Percentiles rank a stretch among this genome's conserved stretches.
These are phyloP conservation scores for Neurospora sp. DNA, from an alignment of 495 filamentous ascomycete species.

Conservation along the genomic window DNA sequence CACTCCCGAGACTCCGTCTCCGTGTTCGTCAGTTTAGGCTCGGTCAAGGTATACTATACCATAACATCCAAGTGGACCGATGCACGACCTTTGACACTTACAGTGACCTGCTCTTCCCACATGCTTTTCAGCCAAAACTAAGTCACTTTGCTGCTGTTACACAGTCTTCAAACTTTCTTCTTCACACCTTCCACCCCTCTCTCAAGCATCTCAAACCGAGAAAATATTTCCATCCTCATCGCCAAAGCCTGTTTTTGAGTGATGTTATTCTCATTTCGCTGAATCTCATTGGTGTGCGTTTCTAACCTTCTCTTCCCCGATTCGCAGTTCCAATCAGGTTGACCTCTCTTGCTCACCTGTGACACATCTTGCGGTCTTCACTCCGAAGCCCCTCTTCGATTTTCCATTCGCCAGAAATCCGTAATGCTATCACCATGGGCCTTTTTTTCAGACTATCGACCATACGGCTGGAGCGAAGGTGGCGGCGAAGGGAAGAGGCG, in stretches of 20 bases:
- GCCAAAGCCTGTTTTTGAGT: not conserved
- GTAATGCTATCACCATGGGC: not conserved
- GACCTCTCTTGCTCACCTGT: not conserved
- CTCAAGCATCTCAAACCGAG: not conserved
- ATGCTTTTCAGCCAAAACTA: not conserved
- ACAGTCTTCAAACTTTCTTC: not conserved
- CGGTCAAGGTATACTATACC: not conserved
- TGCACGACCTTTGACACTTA: not conserved
- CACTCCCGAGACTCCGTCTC: not conserved
- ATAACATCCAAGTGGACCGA: not conserved
- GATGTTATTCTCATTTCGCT: not conserved
- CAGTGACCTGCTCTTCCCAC: not conserved
- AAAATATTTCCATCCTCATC: not conserved
- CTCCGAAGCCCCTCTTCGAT: not conserved
- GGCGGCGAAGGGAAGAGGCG: not conserved
- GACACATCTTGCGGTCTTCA: not conserved
- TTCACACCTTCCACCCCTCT: not conserved
- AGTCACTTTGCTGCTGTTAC: not conserved
- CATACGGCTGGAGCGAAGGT: not conserved
- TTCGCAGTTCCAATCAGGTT: not conserved
- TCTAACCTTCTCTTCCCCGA: not conserved
- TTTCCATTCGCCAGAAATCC: not conserved
- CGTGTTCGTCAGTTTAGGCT: not conserved
- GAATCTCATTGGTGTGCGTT: not conserved
- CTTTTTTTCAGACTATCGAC: not conserved